These are phyloP conservation scores for Aristolochia californica DNA, from an alignment of 164 flowering plant genomes.

Conservation along the genomic window DNA sequence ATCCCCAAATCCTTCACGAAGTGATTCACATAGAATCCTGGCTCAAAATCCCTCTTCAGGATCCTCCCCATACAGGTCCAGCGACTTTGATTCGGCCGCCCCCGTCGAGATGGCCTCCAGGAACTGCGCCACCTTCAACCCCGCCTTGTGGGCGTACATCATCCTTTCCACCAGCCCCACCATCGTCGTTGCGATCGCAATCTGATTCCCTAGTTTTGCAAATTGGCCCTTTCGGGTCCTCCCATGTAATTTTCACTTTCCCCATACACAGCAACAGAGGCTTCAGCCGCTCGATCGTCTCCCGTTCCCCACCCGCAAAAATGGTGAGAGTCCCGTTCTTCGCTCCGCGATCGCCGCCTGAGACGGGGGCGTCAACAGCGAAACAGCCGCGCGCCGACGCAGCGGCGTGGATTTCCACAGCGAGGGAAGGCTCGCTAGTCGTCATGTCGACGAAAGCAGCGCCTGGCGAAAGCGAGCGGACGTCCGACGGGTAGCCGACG, in stretches of 20 bases:
- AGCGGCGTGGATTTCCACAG: slow-evolving; percentile 43
- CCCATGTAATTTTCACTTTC: slow-evolving; percentile 85
- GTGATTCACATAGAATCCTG: slow-evolving; percentile 83
- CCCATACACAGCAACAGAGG: slow-evolving; percentile 64
- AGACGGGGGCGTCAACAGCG: slow-evolving; percentile 84
- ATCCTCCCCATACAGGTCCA: slow-evolving; percentile 82
- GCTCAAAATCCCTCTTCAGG: slow-evolving; percentile 69
- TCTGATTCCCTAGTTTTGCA: slow-evolving; percentile 80
- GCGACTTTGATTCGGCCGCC: slow-evolving; percentile 78
- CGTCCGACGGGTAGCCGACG: slow-evolving; percentile 95
- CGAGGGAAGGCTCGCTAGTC: slow-evolving; percentile 89
- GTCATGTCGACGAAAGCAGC: slow-evolving; percentile 84
- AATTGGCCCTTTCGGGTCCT: slow-evolving; percentile 65
- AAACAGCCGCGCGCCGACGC: slow-evolving; percentile 41
- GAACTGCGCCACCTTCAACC: slow-evolving; percentile 44
- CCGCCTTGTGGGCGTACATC: slow-evolving; percentile 72
- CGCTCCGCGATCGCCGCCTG: slow-evolving; percentile 95
- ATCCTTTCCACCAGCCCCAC: slow-evolving; percentile 89
- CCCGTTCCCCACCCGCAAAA: slow-evolving; percentile 79
- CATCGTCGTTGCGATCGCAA: slow-evolving; percentile 78
- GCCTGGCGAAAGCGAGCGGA: slow-evolving; percentile 58
- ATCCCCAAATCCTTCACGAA: slow-evolving; percentile 94
- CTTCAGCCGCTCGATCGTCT: slow-evolving; percentile 22
- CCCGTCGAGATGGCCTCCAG: slow-evolving; percentile 71
- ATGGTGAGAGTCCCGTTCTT: slow-evolving; percentile 56